A percentile compares a stretch with the other conserved stretches of the same genome.
Conservation (phyloP, 768 basidiomycete genomes). For the Boletus subcaerulescens region DNA sequence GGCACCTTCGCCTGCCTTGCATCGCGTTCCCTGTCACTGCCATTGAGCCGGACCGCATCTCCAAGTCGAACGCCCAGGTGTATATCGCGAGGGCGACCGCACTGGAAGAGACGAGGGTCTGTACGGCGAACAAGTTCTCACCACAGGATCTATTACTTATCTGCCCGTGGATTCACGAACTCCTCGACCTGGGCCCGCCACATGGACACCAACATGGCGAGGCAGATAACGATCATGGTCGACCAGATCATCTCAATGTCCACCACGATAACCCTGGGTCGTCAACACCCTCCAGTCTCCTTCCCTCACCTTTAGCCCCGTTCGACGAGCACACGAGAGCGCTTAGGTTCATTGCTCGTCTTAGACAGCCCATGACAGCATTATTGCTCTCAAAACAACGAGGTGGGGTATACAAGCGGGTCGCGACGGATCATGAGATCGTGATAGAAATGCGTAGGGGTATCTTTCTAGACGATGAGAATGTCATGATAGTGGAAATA, state of each 20-base stretch:
- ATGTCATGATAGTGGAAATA: background rate
- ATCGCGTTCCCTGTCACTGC: background rate
- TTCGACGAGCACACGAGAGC: background rate
- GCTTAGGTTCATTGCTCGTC: background rate
- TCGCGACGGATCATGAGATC: conserved; percentile 8
- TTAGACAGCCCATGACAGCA: conserved; percentile 1
- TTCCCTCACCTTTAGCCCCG: background rate
- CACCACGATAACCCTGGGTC: background rate
- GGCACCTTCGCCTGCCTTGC: conserved; percentile 1
- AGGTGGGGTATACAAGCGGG: conserved; percentile 16
- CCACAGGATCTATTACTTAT: conserved; percentile 1
- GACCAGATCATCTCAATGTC: background rate
- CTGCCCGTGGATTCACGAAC: conserved; percentile 10
- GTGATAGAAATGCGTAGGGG: background rate
- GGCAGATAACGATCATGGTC: background rate
- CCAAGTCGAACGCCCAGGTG: background rate
- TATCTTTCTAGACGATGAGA: background rate
- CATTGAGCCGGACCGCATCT: background rate
- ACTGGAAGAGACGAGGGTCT: background rate
- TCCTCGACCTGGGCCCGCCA: background rate
- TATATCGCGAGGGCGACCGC: background rate
- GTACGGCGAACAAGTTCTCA: background rate
- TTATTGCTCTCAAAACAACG: background rate
- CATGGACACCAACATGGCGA: background rate
- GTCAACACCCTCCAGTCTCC: background rate